A percentile compares a stretch with the other conserved stretches of the same genome.
Evolutionary conservation across 2,329 filamentous ascomycete species (phyloP).

Genomic region (Aspergillus sojae): DNA sequence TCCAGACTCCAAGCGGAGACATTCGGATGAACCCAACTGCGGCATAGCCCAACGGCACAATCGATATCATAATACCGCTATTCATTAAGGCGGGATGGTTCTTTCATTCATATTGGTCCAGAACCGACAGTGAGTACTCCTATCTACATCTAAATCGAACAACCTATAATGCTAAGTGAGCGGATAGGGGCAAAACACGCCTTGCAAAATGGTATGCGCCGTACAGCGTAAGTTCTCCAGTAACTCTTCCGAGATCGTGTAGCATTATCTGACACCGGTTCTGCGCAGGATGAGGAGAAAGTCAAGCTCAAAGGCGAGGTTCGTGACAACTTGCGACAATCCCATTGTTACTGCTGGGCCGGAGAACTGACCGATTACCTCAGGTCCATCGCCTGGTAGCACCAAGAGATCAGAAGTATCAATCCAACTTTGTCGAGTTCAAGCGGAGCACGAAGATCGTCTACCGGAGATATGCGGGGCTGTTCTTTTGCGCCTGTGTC

Average conservation of each 20-base stretch:
- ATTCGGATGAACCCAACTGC: constrained; percentile 8
- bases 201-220: constrained; percentile 99
- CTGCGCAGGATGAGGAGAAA: constrained; percentile 83
- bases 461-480: constrained; percentile 93
- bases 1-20: constrained; percentile 29
- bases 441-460: constrained; percentile 78
- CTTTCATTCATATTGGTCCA: constrained; percentile 89
- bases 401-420: constrained; percentile 97
- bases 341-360: background rate
- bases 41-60: constrained; percentile 3
- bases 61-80: constrained; percentile 20
- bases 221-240: constrained; percentile 66
- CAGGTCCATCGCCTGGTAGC: constrained; percentile 96
- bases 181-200: constrained; percentile 86
- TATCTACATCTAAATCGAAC: background rate
- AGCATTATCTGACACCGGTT: background rate
- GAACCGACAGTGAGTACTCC: constrained; percentile 71
- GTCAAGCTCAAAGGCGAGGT: constrained; percentile 98
- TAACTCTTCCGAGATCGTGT: background rate
- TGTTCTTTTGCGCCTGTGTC: constrained; percentile 99
- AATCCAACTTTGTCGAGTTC: constrained; percentile 98
- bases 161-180: constrained; percentile 23
- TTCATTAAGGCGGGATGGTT: constrained; percentile 50
- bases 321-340: constrained; percentile 31
- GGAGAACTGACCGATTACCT: constrained; percentile 15